A percentile compares a stretch with the other conserved stretches of the same genome.
Conservation (phyloP, 208 protist species). For the Novymonas esmeraldas region DNA sequence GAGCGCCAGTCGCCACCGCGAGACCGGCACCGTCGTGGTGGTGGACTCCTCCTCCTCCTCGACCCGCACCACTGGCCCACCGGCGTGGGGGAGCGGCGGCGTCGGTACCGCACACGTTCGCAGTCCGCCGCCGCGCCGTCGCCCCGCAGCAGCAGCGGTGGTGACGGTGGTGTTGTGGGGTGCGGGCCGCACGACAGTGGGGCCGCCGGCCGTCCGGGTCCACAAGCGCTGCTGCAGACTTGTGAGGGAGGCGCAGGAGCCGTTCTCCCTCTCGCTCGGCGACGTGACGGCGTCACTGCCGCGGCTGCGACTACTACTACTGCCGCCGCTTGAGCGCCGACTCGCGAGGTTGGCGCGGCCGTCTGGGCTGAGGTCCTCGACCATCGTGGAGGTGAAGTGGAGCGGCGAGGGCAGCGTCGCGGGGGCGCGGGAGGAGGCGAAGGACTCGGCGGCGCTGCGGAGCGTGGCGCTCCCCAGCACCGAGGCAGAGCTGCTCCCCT, state of each 20-base stretch:
- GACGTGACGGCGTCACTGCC: neutral
- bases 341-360: too few species aligned
- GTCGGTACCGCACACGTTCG: neutral
- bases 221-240: conserved; percentile 18
- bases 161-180: neutral
- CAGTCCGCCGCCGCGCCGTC: neutral
- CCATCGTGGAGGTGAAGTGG: neutral
- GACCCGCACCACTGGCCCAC: too few species aligned
- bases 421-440: neutral
- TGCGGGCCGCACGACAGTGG: neutral
- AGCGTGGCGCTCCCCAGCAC: neutral
- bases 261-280: neutral
- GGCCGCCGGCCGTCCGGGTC: neutral
- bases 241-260: neutral
- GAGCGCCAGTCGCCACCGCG: conserved; percentile 21
- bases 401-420: neutral
- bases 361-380: too few species aligned
- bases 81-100: too few species aligned
- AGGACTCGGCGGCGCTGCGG: neutral
- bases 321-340: neutral
- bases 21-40: neutral
- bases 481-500: neutral
- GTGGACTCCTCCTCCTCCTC: neutral
- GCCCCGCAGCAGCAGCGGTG: neutral
- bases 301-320: neutral